phyloP scores from a whole-genome alignment of 305 asterid species.

The Plantago coronopus region DNA sequence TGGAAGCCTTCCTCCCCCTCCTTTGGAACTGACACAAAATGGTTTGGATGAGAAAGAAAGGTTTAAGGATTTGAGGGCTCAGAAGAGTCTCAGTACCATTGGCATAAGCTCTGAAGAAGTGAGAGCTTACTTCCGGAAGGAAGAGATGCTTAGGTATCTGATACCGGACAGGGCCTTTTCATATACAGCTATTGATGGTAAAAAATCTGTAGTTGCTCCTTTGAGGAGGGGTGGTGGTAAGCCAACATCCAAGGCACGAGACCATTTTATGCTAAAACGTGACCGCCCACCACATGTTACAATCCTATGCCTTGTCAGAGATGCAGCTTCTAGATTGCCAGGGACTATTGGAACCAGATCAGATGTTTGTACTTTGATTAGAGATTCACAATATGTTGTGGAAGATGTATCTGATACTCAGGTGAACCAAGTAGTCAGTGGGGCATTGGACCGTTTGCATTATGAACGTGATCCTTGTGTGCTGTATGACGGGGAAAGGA shows the following conservation, averaged over 20 bases:
- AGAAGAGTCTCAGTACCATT: conserved; percentile 91
- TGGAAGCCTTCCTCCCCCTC: conserved; percentile 94
- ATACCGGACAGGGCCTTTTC: conserved; percentile 97
- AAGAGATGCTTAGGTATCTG: conserved; percentile 88
- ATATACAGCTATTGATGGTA: conserved; percentile 92
- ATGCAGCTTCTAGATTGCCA: conserved; percentile 97
- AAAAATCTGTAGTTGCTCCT: conserved; percentile 92
- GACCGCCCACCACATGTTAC: conserved; percentile 98
- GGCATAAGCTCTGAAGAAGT: conserved; percentile 87
- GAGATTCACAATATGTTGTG: conserved; percentile 92
- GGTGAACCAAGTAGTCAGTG: conserved; percentile 94
- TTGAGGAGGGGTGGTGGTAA: conserved; percentile 98
- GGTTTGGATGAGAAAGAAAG: conserved; percentile 88
- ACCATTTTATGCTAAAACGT: conserved; percentile 93
- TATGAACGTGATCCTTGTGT: conserved; percentile 98
- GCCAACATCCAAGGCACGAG: conserved; percentile 98
- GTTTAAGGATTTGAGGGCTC: conserved; percentile 96
- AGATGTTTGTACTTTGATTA: conserved; percentile 86
- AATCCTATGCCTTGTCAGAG: conserved; percentile 94
- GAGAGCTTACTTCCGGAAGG: conserved; percentile 73
- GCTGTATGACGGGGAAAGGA: conserved; percentile 91
- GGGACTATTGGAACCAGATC: conserved; percentile 98
- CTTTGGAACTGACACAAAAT: conserved; percentile 60
- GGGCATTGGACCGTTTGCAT: conserved; percentile 93
- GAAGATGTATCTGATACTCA: conserved; percentile 92